Conservation (phyloP, 2,329 filamentous ascomycete genomes). For the Talaromyces sp. region DNA sequence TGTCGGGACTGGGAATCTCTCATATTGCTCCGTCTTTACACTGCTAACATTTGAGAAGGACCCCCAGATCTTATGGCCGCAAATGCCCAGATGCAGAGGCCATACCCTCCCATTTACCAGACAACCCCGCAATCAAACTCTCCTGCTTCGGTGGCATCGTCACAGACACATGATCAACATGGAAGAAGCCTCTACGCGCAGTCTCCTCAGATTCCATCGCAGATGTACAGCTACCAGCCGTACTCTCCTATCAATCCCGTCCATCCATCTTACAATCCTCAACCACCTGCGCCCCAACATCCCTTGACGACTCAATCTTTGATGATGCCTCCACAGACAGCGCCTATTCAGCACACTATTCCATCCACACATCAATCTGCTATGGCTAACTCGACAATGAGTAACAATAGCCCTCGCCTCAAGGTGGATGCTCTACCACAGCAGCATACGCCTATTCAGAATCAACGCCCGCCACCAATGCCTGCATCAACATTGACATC, state of each 20-base stretch:
- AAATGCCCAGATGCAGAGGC: conserved; percentile 62
- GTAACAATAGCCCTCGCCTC: conserved; percentile 59
- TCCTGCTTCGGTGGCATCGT: conserved; percentile 85
- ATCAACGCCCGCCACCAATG: conserved; percentile 15
- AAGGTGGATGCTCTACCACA: conserved; percentile 46
- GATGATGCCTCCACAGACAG: conserved; percentile 49
- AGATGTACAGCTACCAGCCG: conserved; percentile 72
- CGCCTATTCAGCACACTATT: conserved; percentile 25
- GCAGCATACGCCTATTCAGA: conserved; percentile 28
- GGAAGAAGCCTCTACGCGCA: conserved; percentile 77
- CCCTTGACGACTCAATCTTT: conserved; percentile 54
- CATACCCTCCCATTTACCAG: conserved; percentile 80
- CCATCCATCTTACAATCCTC: conserved; percentile 55
- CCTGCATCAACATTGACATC: conserved; percentile 10
- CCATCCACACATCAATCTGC: conserved; percentile 40
- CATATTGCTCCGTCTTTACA: no score
- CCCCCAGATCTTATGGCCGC: conserved; percentile 66
- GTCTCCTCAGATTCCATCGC: conserved; percentile 73
- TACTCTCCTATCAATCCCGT: conserved; percentile 52
- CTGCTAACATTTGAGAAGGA: conserved; percentile 53
- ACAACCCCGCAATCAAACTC: conserved; percentile 95
- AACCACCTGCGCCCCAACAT: conserved; percentile 53
- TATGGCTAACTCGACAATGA: conserved; percentile 52
- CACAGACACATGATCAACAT: conserved; percentile 84
- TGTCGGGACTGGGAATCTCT: neutral